Base-by-base conservation (phyloP, 805 yeast species). In the Saccharomyces eubayanus region DNA sequence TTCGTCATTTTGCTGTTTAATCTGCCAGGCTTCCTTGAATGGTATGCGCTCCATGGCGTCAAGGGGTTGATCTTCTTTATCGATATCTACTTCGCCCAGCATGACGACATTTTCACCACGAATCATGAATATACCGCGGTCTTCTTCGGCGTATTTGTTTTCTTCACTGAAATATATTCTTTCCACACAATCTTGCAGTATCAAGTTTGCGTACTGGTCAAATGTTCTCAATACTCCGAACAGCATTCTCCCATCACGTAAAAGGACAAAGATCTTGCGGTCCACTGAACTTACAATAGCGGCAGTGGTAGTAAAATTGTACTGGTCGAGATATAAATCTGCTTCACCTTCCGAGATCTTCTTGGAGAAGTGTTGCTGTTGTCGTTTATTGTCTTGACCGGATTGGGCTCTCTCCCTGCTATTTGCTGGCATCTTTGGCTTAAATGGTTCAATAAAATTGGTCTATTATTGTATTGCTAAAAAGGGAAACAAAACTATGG, bases 51-150 rank as follows among this genome's bases (percentile, higher is more conserved):
- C 74, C 69, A 83, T 75, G 12, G 72, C 70, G 45, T 75, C 76
- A 61, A 87, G 70, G 51, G 87, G 87, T 57, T 74, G 80, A 64
- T 87, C 96, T 70, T 90, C 96, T 57, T 74, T 79, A 65, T 89
- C 96, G 57, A 89, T 86, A 69, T 91, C 97, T 57, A 92, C 80
- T 68, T 92, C 97, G 21, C 98, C 99, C 67, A 94, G 69, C 83
- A 91, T 81, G 9, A 91, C 94, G 8, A 94, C 94, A 63, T 92
- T 92, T 70, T 94, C 99, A 57, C 99, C 99, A 72, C 99, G 85
- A 45, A 94, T 85, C 73, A 94, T 80, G 66, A 84, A 85, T 50
- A 89, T 87, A 9, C 96, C 97, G 51, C 86, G 79, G 50, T 77
- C 76, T n/a, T 74, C 75, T 68, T 92, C 96, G 8, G 87, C 96